Base-by-base conservation (phyloP, 306 rosid species). In the Sophora flavescens region DNA sequence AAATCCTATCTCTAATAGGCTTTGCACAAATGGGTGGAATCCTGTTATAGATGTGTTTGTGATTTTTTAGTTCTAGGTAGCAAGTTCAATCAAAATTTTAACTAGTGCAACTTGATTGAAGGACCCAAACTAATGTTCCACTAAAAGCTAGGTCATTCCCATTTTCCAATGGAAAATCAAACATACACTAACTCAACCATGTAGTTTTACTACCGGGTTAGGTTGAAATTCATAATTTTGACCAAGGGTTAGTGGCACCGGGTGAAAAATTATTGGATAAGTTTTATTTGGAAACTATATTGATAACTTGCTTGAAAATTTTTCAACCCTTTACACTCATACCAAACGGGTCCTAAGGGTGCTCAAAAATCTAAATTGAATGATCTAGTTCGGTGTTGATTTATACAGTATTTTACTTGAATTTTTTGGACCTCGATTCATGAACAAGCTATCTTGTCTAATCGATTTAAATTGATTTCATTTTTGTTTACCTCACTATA, bases 341-440 rank as follows among this genome's bases (percentile, higher is more conserved):
- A 22, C 22, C 22, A 22, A 22, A 22, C 22, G 22, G 22, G 1
- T 22, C 22, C 22, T 22, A 22, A 22, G n/a, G n/a, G n/a, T n/a
- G n/a, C n/a, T 22, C 22, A 22, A 22, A 22, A 22, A 22, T 22
- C 22, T 1, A 22, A 22, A 22, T 0, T 22, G 22, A 22, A 22
- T 22, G 0, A 22, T 22, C 22, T 22, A n/a, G n/a, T n/a, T 26
- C 16, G 6, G n/a, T 76, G 47, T 4, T 15, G 28, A 35, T 50
- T 70, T 77, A 39, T 36, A 10, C 47, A 70, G 35, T 26, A 51
- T 51, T 15, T 70, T 35, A 71, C 61, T 65, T 60, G 14, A 36
- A 75, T 59, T 51, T 38, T 35, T 44, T 44, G 58, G 69, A 76
- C 45, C 54, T 67, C 35, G 3, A 38, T 42, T 62, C 52, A 9